A percentile compares a stretch with the other conserved stretches of the same genome.
phyloP scores from a whole-genome alignment of 768 basidiomycete species.

The Termitomyces sp. region DNA sequence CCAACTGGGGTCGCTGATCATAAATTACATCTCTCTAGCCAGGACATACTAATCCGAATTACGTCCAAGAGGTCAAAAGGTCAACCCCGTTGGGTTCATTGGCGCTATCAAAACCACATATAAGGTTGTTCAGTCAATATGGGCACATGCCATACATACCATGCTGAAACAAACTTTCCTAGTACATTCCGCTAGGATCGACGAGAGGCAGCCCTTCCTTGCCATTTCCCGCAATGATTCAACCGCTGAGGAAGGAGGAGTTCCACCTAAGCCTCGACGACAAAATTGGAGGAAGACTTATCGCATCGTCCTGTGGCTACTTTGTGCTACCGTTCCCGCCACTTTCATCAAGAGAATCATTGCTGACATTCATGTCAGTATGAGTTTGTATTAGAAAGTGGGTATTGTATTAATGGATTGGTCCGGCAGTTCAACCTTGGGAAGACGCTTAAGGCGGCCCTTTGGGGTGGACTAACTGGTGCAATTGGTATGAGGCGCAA shows the following conservation, averaged over 20 bases:
- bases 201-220: background rate
- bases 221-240: background rate
- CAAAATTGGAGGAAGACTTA: constrained; percentile 20
- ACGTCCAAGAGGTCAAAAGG: too few relatives aligned
- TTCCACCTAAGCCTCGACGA: background rate
- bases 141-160: background rate
- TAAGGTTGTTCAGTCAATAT: background rate
- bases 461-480: constrained; percentile 88
- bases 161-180: background rate
- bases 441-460: constrained; percentile 73
- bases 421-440: constrained; percentile 69
- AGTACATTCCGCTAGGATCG: too few relatives aligned
- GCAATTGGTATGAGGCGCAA: constrained; percentile 56
- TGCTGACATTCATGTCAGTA: constrained; percentile 56
- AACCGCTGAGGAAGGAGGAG: background rate
- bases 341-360: constrained; percentile 69
- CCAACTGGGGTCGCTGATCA: too few relatives aligned
- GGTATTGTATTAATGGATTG: background rate
- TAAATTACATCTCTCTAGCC: too few relatives aligned
- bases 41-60: too few relatives aligned
- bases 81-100: too few relatives aligned
- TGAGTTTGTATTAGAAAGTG: constrained; percentile 19
- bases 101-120: background rate
- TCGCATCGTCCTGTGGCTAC: constrained; percentile 31
- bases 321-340: constrained; percentile 36